Evolutionary conservation across 1,139 yeast species (phyloP), one percentile per base, ranked within the genome.

Genomic region (Keqinozyma sinolaborantium): DNA sequence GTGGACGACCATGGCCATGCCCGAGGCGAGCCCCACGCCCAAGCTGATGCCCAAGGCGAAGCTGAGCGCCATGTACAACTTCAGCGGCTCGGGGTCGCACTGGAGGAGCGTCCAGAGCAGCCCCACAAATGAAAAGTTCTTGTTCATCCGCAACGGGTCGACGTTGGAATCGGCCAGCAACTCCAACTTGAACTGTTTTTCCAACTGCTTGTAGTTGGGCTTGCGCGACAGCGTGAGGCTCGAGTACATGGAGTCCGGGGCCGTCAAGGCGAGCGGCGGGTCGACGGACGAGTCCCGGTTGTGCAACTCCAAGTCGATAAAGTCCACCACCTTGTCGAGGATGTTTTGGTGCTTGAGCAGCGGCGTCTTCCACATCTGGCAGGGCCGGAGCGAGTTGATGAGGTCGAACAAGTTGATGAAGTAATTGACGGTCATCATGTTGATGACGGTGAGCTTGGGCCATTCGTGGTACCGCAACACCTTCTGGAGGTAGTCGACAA

Each of bases 291-390:
- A 14, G 14, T 32, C 24, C 20, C 13, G 27, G 32, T 38, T 56
- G 28, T 35, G 30, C 9, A 51, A 36, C 37, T 62, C 68, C n/a
- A 41, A 35, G 18, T 56, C 58, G 16, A 65, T 45, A 36, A 58
- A 62, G 13, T 37, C 41, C 24, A 53, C 49, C 23, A 65, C 35
- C 28, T 55, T 55, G 24, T 39, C 34, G n/a, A 54, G 28, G 10
- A 64, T 40, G 23, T 47, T 49, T 4, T 43, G 48, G 27, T 56
- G 58, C 24, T 45, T 52, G 30, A 64, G 44, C 3, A 69, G 58
- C 2, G 68, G 47, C 2, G 70, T 50, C 36, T 66, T 68, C 70
- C 72, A 65, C 23, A 63, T 58, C 39, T 65, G 72, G 34, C 51
- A 54, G 0, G 74, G 74, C 25, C 50, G 53, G 23, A 58, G 41